Conservation (phyloP, 805 yeast species). For the Myxozyma lipomycoides region DNA sequence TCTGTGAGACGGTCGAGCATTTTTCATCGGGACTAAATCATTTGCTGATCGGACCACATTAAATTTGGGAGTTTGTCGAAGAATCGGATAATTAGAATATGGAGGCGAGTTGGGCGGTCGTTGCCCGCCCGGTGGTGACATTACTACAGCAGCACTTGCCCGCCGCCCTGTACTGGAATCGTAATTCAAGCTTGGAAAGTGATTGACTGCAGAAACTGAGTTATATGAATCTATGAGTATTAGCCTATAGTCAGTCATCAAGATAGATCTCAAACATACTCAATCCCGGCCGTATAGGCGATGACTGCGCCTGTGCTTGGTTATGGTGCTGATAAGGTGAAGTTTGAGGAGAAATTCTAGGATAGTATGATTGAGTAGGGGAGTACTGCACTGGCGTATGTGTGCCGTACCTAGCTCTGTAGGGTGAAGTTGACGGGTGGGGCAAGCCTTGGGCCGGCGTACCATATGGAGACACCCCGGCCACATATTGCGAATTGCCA, state of each 20-base stretch:
- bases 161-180: conserved; percentile 17
- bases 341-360: conserved; percentile 12
- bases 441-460: background rate
- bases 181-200: conserved; percentile 20
- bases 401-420: conserved; percentile 12
- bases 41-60: conserved; percentile 15
- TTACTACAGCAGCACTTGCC: conserved; percentile 14
- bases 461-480: background rate
- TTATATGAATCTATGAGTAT: conserved; percentile 7
- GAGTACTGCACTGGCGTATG: conserved; percentile 23
- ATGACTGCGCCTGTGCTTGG: conserved; percentile 1
- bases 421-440: conserved; percentile 4
- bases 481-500: background rate
- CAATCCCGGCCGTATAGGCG: conserved; percentile 8
- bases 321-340: conserved; percentile 4
- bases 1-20: conserved; percentile 26
- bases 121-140: conserved; percentile 10
- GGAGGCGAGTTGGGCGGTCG: conserved; percentile 1
- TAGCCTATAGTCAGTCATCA: background rate
- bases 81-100: conserved; percentile 1
- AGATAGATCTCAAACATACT: conserved; percentile 8
- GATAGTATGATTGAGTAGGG: conserved; percentile 3
- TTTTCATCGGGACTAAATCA: conserved; percentile 25
- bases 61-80: conserved; percentile 26
- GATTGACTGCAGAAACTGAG: conserved; percentile 16